Percentiles rank a stretch among this genome's conserved stretches.
Conservation (phyloP, 192 early-diverging fungal species). For the Pilobolus umbonatus region DNA sequence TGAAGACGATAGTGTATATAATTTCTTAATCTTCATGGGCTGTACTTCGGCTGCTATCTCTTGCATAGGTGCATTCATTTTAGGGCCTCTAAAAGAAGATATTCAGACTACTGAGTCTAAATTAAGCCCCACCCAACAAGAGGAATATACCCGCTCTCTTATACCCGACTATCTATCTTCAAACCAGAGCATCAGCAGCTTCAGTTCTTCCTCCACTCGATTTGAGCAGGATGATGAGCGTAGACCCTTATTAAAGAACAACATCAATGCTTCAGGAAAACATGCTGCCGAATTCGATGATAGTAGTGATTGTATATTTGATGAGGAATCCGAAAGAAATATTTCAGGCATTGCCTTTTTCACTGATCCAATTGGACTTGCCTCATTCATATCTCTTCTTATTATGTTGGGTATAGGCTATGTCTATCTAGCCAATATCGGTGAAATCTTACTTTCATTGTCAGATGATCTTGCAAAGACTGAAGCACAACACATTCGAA, state of each 20-base stretch:
- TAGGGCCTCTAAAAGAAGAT: constrained; percentile 16
- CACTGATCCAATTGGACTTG: constrained; percentile 21
- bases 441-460: constrained; percentile 21
- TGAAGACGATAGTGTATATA: constrained; percentile 19
- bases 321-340: neutral
- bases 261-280: neutral
- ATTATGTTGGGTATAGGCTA: constrained; percentile 28
- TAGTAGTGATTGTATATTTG: no score
- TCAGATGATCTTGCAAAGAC: neutral
- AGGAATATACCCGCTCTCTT: neutral
- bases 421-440: constrained; percentile 29
- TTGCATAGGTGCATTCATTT: constrained; percentile 17
- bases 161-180: neutral
- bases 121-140: neutral
- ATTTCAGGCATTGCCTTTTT: constrained; percentile 22
- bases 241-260: constrained; percentile 1
- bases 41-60: neutral
- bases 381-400: constrained; percentile 21
- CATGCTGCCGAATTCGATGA: neutral
- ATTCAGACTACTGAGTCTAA: no score
- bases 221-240: neutral
- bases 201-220: constrained; percentile 5
- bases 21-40: constrained; percentile 26
- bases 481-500: constrained; percentile 23
- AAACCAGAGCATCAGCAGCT: neutral